Conservation (phyloP, 208 protist species). For the Kentomonas sorsogonicus region DNA sequence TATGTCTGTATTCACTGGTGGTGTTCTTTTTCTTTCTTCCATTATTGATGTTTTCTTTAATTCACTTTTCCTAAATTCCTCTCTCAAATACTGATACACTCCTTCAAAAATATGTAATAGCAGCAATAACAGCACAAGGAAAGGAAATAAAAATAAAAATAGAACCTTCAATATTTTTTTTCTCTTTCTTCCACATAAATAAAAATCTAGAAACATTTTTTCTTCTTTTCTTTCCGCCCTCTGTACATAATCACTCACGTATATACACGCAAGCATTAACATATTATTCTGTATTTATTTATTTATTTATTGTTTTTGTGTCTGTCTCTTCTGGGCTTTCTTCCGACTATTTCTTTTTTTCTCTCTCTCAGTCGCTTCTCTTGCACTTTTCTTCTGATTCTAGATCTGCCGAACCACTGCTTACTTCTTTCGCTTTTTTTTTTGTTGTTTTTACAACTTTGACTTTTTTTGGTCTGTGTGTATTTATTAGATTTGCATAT, state of each 20-base stretch:
- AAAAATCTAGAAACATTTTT: no score
- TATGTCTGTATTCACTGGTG: not conserved
- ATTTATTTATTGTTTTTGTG: not conserved
- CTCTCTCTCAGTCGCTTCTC: constrained; percentile 3
- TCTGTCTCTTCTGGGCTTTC: not conserved
- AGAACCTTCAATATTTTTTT: not conserved
- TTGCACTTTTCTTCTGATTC: constrained; percentile 3
- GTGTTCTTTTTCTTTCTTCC: constrained; percentile 19
- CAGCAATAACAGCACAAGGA: not conserved
- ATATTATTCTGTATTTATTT: no score
- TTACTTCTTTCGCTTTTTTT: no score
- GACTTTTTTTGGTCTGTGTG: no score
- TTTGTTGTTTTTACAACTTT: no score
- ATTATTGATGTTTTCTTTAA: constrained; percentile 6
- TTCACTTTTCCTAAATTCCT: constrained; percentile 4
- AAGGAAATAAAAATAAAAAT: constrained; percentile 4
- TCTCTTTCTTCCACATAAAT: no score
- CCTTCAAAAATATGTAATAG: constrained; percentile 1
- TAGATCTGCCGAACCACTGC: no score
- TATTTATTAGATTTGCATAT: not conserved
- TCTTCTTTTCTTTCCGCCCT: no score
- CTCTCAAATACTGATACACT: not conserved
- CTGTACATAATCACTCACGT: no score
- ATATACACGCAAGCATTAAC: no score
- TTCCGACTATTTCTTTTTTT: constrained; percentile 6